A percentile compares a stretch with the other conserved stretches of the same genome.
Conservation (phyloP, 768 basidiomycete genomes). For the Tulasnella sp. region DNA sequence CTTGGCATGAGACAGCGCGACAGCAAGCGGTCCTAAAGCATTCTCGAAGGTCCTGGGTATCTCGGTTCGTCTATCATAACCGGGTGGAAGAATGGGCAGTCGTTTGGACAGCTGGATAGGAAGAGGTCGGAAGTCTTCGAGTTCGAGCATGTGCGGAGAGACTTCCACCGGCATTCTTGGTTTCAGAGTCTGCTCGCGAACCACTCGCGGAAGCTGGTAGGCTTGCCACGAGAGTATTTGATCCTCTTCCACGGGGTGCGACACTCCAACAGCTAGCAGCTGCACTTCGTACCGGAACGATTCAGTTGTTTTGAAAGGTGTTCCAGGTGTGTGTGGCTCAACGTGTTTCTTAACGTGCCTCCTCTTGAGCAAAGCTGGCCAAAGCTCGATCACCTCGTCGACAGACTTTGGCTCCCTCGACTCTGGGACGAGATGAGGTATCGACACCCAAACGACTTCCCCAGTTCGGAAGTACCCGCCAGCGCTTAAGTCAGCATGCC, state of each 20-base stretch:
- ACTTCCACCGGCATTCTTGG: slow-evolving; percentile 19
- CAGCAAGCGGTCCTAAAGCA: slow-evolving; percentile 17
- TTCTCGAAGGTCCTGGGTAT: slow-evolving; percentile 27
- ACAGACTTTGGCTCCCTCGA: background rate
- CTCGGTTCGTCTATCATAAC: background rate
- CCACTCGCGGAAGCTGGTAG: background rate
- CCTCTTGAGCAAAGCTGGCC: slow-evolving; percentile 16
- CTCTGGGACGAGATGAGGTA: background rate
- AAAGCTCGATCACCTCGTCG: slow-evolving; percentile 22
- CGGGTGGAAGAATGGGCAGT: background rate
- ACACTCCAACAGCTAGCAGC: background rate
- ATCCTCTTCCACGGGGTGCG: background rate
- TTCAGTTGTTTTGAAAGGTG: background rate
- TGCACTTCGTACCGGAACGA: slow-evolving; percentile 4
- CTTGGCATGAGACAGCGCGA: background rate
- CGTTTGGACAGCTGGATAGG: background rate
- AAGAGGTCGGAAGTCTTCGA: slow-evolving; percentile 20
- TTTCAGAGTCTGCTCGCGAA: slow-evolving; percentile 11
- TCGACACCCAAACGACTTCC: slow-evolving; percentile 26
- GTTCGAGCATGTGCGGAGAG: background rate
- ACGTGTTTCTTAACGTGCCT: background rate
- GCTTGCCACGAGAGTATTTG: slow-evolving; percentile 20
- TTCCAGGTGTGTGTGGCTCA: background rate
- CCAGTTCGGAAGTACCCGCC: slow-evolving; percentile 18
- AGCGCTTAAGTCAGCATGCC: slow-evolving; percentile 7